Evolutionary conservation across 306 rosid species (phyloP), one percentile per base, ranked within the genome.

Genomic region (Lithocarpus polystachyus): DNA sequence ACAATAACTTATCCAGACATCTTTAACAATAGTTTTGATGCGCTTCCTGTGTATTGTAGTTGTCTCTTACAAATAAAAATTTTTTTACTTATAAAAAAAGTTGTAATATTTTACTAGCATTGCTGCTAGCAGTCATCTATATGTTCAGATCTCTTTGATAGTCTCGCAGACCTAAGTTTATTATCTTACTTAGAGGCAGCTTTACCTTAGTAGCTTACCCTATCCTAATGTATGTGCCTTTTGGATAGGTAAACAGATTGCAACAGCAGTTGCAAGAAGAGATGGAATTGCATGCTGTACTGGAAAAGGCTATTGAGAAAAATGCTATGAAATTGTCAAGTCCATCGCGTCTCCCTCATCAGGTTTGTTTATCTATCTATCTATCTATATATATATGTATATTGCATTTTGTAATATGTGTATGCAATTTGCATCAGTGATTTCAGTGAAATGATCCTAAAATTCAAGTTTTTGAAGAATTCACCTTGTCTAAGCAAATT

Each of bases 261-360:
- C 86, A 84, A 73, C 82, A 79, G 59, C 79, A 87, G 77, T 79
- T 91, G 79, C 87, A 52, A 20, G 82, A 91, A 84, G 96, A 91
- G 86, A 57, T 86, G 56, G 92, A 89, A 53, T 86, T 91, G 77
- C 91, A 87, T 68, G 76, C 81, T 57, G 81, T 86, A 37, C 82
- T 91, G 69, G 87, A 87, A 77, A 84, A 81, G 86, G 89, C 86
- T 60, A 73, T 84, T 55, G 87, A 87, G 62, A 81, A 85, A 79
- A 84, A 79, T 79, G 81, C 77, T 64, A 62, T 43, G 51, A 71
- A 76, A 80, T 62, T 85, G 45, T 85, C 86, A 67, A 85, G 76
- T 76, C 20, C 81, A 19, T 71, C 77, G n/a, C 22, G 77, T 76
- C 86, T 89, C 77, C 90, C 96, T 71, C 75, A 57, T 73, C 75